Conservation (phyloP, 768 basidiomycete species). For the Tephrocybe sp. region DNA sequence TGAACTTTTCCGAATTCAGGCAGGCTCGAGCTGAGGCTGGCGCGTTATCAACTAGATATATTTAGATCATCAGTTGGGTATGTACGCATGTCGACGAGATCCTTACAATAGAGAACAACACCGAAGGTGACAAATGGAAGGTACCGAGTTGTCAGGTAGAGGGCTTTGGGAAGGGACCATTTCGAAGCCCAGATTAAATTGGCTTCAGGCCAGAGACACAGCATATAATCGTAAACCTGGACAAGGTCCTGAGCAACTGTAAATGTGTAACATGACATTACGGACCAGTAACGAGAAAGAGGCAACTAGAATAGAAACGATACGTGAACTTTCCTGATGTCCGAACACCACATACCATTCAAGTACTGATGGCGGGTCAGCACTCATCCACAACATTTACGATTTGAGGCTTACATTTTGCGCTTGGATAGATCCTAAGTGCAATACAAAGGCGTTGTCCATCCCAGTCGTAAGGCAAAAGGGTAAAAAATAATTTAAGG, state of each 20-base stretch:
- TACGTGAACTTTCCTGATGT: background rate
- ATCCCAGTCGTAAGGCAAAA: no score
- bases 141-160: slow-evolving; percentile 14
- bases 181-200: slow-evolving; percentile 9
- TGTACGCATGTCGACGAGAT: no score
- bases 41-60: background rate
- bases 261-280: background rate
- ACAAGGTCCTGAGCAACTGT: background rate
- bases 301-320: background rate
- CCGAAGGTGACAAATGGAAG: slow-evolving; percentile 4
- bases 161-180: slow-evolving; percentile 11
- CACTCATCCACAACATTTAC: background rate
- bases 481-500: no score
- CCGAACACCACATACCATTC: background rate
- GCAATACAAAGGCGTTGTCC: no score
- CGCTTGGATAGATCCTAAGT: background rate
- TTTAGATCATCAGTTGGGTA: background rate
- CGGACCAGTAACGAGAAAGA: background rate
- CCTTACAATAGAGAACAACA: background rate
- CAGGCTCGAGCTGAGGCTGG: background rate
- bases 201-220: slow-evolving; percentile 13
- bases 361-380: background rate
- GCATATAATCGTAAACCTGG: slow-evolving; percentile 21
- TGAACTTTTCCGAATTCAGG: background rate
- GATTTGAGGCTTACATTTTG: background rate